phyloP scores from a whole-genome alignment of 352 stramenopile genomes.

The Pythium scleroteichum region DNA sequence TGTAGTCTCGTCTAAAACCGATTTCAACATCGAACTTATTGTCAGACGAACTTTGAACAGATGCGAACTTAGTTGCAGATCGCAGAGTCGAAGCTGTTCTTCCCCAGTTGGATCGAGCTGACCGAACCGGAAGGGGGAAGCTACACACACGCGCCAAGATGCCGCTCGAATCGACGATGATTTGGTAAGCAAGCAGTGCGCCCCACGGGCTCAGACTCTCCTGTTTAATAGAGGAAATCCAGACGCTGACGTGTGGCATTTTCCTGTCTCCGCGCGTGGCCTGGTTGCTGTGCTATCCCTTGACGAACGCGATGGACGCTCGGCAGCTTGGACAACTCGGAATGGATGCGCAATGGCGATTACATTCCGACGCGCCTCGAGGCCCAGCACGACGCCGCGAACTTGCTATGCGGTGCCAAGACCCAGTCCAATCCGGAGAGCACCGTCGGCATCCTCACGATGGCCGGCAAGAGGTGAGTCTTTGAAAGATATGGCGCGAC shows the following conservation, averaged over 20 bases:
- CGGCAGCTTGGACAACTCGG: conserved; percentile 93
- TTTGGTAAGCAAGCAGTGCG: conserved; percentile 52
- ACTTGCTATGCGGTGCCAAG: conserved; percentile 97
- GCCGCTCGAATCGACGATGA: conserved; percentile 89
- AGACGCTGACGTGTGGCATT: conserved; percentile 15
- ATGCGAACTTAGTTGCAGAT: conserved; percentile 30
- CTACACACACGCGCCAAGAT: conserved; percentile 37
- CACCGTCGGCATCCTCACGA: conserved; percentile 97
- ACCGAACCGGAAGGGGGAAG: conserved; percentile 1
- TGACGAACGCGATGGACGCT: conserved; percentile 13
- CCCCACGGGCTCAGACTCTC: not conserved
- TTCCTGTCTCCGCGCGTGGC: conserved; percentile 1
- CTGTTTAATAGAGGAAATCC: not conserved
- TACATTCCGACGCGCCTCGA: conserved; percentile 98
- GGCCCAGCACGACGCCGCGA: conserved; percentile 97
- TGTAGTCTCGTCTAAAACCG: not conserved
- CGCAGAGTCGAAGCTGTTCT: conserved; percentile 28
- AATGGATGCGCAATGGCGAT: conserved; percentile 99
- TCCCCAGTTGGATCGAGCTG: conserved; percentile 25
- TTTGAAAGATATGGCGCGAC: too few relatives aligned
- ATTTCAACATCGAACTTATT: conserved; percentile 3
- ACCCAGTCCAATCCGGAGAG: conserved; percentile 98
- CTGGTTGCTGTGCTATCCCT: not conserved
- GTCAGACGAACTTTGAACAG: not conserved
- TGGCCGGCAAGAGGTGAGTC: conserved; percentile 92